These are phyloP conservation scores for Halophytophthora polymorphica DNA, from an alignment of 352 stramenopile species.

Conservation along the genomic window DNA sequence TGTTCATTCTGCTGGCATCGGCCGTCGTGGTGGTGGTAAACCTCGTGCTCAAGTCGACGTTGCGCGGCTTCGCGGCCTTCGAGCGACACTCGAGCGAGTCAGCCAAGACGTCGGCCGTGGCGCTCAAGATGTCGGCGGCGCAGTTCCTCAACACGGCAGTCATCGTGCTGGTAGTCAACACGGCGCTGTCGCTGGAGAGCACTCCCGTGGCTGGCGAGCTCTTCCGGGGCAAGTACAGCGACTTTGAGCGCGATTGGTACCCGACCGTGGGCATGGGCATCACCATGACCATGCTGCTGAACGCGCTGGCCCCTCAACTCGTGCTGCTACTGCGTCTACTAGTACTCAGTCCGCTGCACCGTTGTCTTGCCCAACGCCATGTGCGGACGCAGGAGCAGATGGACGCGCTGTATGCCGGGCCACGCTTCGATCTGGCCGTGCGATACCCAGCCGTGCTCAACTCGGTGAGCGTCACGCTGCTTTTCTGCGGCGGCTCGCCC, in stretches of 20 bases:
- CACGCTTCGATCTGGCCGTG: slow-evolving; percentile 70
- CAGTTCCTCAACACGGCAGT: slow-evolving; percentile 86
- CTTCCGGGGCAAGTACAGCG: slow-evolving; percentile 71
- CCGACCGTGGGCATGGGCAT: slow-evolving; percentile 84
- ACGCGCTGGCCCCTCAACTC: slow-evolving; percentile 65
- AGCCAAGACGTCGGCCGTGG: slow-evolving; percentile 63
- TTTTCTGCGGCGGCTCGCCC: slow-evolving; percentile 78
- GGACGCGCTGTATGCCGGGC: slow-evolving; percentile 73
- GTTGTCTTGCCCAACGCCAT: slow-evolving; percentile 30
- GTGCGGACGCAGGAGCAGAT: slow-evolving; percentile 74
- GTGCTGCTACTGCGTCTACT: slow-evolving; percentile 61
- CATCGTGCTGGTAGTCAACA: slow-evolving; percentile 80
- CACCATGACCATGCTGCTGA: slow-evolving; percentile 86
- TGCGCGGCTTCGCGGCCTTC: slow-evolving; percentile 65
- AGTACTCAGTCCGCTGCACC: slow-evolving; percentile 47
- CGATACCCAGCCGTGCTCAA: slow-evolving; percentile 85
- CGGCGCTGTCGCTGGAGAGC: slow-evolving; percentile 34
- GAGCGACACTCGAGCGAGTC: slow-evolving; percentile 83
- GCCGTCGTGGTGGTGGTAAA: slow-evolving; percentile 77
- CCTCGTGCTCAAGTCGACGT: slow-evolving; percentile 62
- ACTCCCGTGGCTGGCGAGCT: slow-evolving; percentile 54
- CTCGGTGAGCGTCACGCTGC: slow-evolving; percentile 79
- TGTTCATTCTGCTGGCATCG: slow-evolving; percentile 61
- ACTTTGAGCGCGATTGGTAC: slow-evolving; percentile 88
- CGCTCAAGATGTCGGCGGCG: slow-evolving; percentile 74